Conservation (phyloP, 2,329 filamentous ascomycete genomes). For the Apiospora koreana region DNA sequence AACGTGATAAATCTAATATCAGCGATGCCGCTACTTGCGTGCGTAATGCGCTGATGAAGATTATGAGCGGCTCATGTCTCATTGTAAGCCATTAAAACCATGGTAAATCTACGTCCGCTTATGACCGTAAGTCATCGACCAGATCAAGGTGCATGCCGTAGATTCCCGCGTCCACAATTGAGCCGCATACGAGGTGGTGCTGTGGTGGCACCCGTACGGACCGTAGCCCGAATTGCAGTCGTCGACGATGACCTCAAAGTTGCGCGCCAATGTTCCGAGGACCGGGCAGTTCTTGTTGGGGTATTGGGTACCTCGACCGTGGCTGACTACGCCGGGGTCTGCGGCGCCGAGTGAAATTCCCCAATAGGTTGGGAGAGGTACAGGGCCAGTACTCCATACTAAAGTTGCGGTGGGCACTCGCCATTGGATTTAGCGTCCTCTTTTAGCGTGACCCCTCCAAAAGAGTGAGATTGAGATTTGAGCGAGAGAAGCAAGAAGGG, state of each 20-base stretch:
- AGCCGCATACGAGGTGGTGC: neutral
- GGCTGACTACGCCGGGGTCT: neutral
- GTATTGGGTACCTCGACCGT: slow-evolving; percentile 5
- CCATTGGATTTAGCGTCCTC: slow-evolving; percentile 3
- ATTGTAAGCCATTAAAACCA: neutral
- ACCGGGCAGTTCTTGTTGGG: slow-evolving; percentile 8
- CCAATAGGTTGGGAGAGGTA: slow-evolving; percentile 6
- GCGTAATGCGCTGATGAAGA: neutral
- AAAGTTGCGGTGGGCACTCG: slow-evolving; percentile 2
- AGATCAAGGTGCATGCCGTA: neutral
- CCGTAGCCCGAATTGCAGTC: neutral
- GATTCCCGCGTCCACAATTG: neutral
- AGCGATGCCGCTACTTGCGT: neutral
- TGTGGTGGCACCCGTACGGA: neutral
- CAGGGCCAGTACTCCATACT: neutral
- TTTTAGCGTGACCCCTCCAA: slow-evolving; percentile 7
- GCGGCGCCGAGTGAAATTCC: neutral
- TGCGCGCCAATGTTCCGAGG: slow-evolving; percentile 1
- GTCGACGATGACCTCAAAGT: neutral
- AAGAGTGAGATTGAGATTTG: slow-evolving; percentile 7
- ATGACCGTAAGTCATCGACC: neutral
- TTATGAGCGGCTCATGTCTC: neutral
- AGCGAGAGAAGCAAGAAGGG: neutral
- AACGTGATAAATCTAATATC: neutral
- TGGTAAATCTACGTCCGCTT: neutral